Percentiles rank a stretch among this genome's conserved stretches.
phyloP scores from a whole-genome alignment of 139 green algal species.

The Protoeuglena noctilucae region DNA sequence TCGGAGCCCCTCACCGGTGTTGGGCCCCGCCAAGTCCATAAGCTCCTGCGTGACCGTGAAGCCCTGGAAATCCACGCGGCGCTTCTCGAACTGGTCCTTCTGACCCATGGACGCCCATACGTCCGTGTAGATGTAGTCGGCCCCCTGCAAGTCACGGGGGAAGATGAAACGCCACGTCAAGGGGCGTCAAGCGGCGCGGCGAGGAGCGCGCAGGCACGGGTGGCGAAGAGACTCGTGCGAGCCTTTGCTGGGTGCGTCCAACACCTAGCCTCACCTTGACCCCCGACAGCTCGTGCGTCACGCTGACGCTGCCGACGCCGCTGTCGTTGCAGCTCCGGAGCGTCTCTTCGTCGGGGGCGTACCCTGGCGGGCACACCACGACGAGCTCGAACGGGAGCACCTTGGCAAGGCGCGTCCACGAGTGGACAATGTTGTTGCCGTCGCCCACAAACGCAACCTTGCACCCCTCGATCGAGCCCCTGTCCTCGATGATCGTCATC shows the following conservation, averaged over 20 bases:
- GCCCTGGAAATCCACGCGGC: slow-evolving; percentile 59
- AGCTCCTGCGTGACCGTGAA: slow-evolving; percentile 82
- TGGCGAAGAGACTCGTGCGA: too few species aligned
- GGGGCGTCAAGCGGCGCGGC: too few species aligned
- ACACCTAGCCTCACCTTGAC: too few species aligned
- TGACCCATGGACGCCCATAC: slow-evolving; percentile 98
- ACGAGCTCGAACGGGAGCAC: slow-evolving; percentile 83
- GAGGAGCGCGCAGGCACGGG: too few species aligned
- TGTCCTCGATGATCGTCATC: slow-evolving; percentile 79
- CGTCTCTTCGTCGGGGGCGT: slow-evolving; percentile 77
- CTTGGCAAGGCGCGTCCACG: slow-evolving; percentile 75
- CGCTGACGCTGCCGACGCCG: slow-evolving; percentile 32
- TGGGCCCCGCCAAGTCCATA: slow-evolving; percentile 65
- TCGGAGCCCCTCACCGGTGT: too few species aligned
- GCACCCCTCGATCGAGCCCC: slow-evolving; percentile 48
- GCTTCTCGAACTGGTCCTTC: slow-evolving; percentile 78
- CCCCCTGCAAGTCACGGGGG: slow-evolving; percentile 55
- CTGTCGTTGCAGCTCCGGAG: slow-evolving; percentile 32
- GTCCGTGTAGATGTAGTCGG: slow-evolving; percentile 94
- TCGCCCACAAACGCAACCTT: slow-evolving; percentile 86
- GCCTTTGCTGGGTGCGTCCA: too few species aligned
- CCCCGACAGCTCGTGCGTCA: slow-evolving; percentile 52
- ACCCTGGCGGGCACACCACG: slow-evolving; percentile 76
- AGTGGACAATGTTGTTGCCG: slow-evolving; percentile 99
- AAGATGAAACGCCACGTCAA: slow-evolving; percentile 19